These are phyloP conservation scores for Talaromyces sp. DNA, from an alignment of 2,329 filamentous ascomycete species.

Conservation along the genomic window DNA sequence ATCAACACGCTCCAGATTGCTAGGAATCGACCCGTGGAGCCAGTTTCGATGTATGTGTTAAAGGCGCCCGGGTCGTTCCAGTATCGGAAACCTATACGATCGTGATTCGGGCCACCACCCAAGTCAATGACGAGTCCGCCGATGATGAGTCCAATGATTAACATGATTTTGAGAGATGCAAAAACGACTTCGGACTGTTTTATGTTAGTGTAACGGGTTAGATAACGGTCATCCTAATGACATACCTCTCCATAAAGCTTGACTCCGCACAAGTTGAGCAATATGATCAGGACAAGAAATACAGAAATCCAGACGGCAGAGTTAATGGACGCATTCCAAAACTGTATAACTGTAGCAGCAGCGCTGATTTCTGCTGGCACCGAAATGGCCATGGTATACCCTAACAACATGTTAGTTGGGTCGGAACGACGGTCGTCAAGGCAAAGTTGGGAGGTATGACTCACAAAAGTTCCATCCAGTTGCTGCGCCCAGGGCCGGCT, in stretches of 20 bases:
- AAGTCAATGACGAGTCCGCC: slow-evolving; percentile 55
- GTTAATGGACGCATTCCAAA: slow-evolving; percentile 51
- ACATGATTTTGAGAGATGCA: slow-evolving; percentile 50
- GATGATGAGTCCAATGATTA: slow-evolving; percentile 51
- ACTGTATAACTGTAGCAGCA: slow-evolving; percentile 61
- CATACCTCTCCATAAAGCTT: slow-evolving; percentile 49
- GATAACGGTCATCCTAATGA: neutral
- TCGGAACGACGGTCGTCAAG: too few species aligned
- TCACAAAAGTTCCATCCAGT: slow-evolving; percentile 46
- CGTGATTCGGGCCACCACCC: slow-evolving; percentile 48
- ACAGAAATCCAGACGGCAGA: slow-evolving; percentile 54
- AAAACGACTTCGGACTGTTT: slow-evolving; percentile 50
- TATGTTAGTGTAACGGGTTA: neutral
- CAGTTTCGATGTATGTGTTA: slow-evolving; percentile 46
- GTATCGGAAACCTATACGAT: slow-evolving; percentile 51
- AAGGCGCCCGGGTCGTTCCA: slow-evolving; percentile 50
- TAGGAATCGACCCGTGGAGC: slow-evolving; percentile 47
- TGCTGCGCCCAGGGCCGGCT: slow-evolving; percentile 41
- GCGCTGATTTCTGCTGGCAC: slow-evolving; percentile 62
- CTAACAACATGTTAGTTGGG: neutral
- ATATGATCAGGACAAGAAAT: slow-evolving; percentile 58
- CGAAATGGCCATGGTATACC: slow-evolving; percentile 46
- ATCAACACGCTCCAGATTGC: slow-evolving; percentile 51
- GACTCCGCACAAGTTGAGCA: slow-evolving; percentile 49
- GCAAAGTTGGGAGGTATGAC: neutral